Percentiles rank a stretch among this genome's conserved stretches.
These are phyloP conservation scores for Pestalotiopsis sp. DNA, from an alignment of 2,329 filamentous ascomycete genomes.

Conservation along the genomic window DNA sequence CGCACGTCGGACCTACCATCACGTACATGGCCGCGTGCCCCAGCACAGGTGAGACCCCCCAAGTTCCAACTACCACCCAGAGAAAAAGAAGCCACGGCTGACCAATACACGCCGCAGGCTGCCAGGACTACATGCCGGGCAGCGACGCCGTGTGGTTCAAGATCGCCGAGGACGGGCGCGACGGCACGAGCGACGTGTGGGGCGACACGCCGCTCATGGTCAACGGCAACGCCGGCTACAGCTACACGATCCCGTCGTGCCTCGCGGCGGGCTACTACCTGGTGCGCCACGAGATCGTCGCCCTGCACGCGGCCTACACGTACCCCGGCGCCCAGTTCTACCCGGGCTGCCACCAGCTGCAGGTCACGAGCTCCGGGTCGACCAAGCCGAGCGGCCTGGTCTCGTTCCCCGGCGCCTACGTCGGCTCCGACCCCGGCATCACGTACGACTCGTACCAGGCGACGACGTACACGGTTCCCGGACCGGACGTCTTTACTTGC, in stretches of 20 bases:
- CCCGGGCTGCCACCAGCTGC: slow-evolving; percentile 17
- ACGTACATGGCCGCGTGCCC: slow-evolving; percentile 64
- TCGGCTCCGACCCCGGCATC: slow-evolving; percentile 49
- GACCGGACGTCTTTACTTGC: slow-evolving; percentile 49
- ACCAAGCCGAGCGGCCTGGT: slow-evolving; percentile 31
- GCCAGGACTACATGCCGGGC: slow-evolving; percentile 22
- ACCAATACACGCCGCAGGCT: slow-evolving; percentile 14
- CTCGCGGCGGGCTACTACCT: slow-evolving; percentile 50
- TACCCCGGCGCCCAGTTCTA: slow-evolving; percentile 20
- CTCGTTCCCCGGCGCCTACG: slow-evolving; percentile 56
- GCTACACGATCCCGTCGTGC: slow-evolving; percentile 57
- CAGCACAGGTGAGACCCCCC: slow-evolving; percentile 37
- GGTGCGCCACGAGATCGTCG: slow-evolving; percentile 44
- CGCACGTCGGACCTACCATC: slow-evolving; percentile 54
- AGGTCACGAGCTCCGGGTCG: slow-evolving; percentile 16
- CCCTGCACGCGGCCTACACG: slow-evolving; percentile 34
- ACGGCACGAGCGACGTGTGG: slow-evolving; percentile 52
- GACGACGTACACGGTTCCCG: slow-evolving; percentile 45
- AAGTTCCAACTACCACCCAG: background rate
- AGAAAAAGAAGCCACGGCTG: background rate
- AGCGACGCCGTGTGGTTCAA: slow-evolving; percentile 56
- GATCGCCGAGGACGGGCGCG: slow-evolving; percentile 50
- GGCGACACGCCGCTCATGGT: slow-evolving; percentile 46
- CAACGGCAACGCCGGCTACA: slow-evolving; percentile 40
- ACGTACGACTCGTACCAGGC: slow-evolving; percentile 54